Percentiles rank a stretch among this genome's conserved stretches.
Conservation (phyloP, 495 filamentous ascomycete species). For the Xylaria scruposa region DNA sequence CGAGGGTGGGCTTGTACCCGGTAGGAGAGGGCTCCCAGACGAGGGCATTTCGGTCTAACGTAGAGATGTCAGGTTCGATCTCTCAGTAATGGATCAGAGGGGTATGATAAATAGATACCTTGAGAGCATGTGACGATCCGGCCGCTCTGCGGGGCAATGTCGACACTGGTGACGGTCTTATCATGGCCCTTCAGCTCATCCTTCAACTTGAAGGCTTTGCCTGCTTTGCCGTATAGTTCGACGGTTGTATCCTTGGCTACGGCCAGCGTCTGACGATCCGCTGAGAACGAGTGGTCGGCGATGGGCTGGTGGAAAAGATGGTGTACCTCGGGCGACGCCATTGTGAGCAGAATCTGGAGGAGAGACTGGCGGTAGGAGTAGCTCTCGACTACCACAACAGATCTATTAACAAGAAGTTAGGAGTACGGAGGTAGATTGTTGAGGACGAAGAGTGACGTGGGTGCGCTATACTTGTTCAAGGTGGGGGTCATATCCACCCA, state of each 20-base stretch:
- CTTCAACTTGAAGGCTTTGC: constrained; percentile 78
- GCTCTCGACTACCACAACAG: constrained; percentile 92
- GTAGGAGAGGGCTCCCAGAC: constrained; percentile 92
- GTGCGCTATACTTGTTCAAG: too few species aligned
- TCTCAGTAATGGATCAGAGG: neutral
- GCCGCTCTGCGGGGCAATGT: constrained; percentile 88
- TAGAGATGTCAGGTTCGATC: constrained; percentile 24
- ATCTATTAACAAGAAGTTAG: constrained; percentile 17
- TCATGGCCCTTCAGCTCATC: constrained; percentile 96
- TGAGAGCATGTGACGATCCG: constrained; percentile 98
- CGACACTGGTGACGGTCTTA: constrained; percentile 93
- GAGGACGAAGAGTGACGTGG: neutral
- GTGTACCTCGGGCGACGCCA: constrained; percentile 88
- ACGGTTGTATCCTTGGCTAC: constrained; percentile 90
- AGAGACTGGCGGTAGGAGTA: constrained; percentile 80
- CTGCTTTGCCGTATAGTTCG: constrained; percentile 81
- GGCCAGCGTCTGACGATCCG: constrained; percentile 86
- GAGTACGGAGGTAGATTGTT: constrained; percentile 8
- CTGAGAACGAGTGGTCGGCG: constrained; percentile 96
- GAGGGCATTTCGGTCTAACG: constrained; percentile 92
- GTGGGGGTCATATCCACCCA: neutral
- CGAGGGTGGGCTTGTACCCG: constrained; percentile 96
- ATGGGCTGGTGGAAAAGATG: constrained; percentile 97
- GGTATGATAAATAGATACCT: constrained; percentile 55
- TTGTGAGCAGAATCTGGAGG: constrained; percentile 44